These are phyloP conservation scores for Chlorella vulgaris DNA, from an alignment of 139 green algal species.

Conservation along the genomic window DNA sequence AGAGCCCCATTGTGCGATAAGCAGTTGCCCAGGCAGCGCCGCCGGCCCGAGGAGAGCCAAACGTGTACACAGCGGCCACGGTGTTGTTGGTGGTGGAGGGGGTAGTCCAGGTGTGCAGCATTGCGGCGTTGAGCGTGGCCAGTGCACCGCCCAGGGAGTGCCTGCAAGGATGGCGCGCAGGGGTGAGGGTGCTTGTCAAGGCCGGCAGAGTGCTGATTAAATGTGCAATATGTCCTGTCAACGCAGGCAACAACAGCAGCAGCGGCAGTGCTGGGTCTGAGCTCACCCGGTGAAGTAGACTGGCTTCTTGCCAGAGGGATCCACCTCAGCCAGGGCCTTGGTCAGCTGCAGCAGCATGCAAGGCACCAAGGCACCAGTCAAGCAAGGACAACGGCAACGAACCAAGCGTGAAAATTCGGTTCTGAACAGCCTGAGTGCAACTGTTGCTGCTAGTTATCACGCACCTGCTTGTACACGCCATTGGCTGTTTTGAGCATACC, in stretches of 20 bases:
- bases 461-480: not conserved
- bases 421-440: too few species aligned
- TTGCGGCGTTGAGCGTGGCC: not conserved
- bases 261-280: not conserved
- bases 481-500: not conserved
- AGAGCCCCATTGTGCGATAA: not conserved
- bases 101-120: not conserved
- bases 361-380: too few species aligned
- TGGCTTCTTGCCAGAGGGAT: not conserved
- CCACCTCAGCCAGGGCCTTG: not conserved
- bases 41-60: not conserved
- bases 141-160: not conserved
- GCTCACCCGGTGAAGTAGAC: constrained; percentile 6
- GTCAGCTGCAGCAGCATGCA: not conserved
- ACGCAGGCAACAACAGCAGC: not conserved
- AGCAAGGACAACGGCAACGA: too few species aligned
- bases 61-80: not conserved
- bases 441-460: too few species aligned
- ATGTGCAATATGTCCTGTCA: not conserved
- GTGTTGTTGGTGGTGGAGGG: not conserved
- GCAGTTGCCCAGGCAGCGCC: not conserved
- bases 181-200: not conserved
- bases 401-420: too few species aligned
- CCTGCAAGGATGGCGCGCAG: not conserved
- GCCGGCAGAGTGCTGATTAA: not conserved